phyloP scores from a whole-genome alignment of 495 filamentous ascomycete species.

The Penicillium steckii region DNA sequence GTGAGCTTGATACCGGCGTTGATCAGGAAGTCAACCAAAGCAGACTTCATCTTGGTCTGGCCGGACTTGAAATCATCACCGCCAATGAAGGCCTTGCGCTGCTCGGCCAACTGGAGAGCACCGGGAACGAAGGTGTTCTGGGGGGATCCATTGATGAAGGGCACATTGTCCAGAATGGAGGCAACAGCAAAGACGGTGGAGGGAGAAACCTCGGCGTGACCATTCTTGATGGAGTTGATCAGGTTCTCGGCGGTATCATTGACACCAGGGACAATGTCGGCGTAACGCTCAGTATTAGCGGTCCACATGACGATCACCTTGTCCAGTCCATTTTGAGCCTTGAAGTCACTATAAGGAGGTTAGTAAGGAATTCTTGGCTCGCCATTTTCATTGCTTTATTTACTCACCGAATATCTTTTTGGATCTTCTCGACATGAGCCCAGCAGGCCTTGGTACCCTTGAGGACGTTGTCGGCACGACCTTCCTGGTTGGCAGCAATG shows the following conservation, averaged over 20 bases:
- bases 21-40: conserved; percentile 97
- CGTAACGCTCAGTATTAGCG: conserved; percentile 96
- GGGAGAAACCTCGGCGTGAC: conserved; percentile 86
- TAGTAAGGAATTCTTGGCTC: conserved; percentile 17
- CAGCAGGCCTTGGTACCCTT: conserved; percentile 77
- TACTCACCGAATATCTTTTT: conserved; percentile 86
- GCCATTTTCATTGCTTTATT: neutral
- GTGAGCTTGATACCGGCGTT: conserved; percentile 98
- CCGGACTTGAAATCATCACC: conserved; percentile 99
- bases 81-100: conserved; percentile 86
- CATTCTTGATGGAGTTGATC: conserved; percentile 76
- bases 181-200: conserved; percentile 96
- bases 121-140: conserved; percentile 99
- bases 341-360: conserved; percentile 70
- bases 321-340: conserved; percentile 79
- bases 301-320: conserved; percentile 99
- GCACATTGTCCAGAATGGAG: conserved; percentile 81
- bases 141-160: conserved; percentile 99
- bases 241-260: conserved; percentile 98
- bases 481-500: conserved; percentile 98
- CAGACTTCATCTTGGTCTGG: conserved; percentile 99
- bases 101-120: conserved; percentile 84
- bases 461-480: conserved; percentile 90
- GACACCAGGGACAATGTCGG: conserved; percentile 81
- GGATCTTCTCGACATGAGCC: conserved; percentile 90